phyloP scores from a whole-genome alignment of 2,329 filamentous ascomycete species.

The Cercospora zeina region DNA sequence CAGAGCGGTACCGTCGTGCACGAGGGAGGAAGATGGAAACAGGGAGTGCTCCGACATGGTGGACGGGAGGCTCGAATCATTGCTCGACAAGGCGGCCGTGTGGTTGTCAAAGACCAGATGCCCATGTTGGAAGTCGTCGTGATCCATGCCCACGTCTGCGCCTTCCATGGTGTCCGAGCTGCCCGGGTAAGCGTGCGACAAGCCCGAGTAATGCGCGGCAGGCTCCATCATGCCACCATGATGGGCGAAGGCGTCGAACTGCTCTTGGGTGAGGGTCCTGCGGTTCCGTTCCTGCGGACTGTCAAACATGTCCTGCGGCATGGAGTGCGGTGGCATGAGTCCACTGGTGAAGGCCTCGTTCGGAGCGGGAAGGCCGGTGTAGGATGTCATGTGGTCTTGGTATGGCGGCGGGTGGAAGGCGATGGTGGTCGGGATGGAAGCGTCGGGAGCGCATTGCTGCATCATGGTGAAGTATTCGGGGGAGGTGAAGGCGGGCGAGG shows the following conservation, averaged over 20 bases:
- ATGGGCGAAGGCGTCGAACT: slow-evolving; percentile 41
- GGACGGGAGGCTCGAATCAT: slow-evolving; percentile 36
- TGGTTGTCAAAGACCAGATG: slow-evolving; percentile 27
- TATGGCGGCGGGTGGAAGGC: slow-evolving; percentile 17
- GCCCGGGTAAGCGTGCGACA: slow-evolving; percentile 26
- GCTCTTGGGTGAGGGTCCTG: slow-evolving; percentile 42
- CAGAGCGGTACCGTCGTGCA: slow-evolving; percentile 30
- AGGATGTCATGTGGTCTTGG: slow-evolving; percentile 20
- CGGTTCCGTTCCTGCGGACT: slow-evolving; percentile 41
- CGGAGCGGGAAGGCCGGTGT: not conserved
- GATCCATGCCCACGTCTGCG: slow-evolving; percentile 30
- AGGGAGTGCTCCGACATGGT: slow-evolving; percentile 33
- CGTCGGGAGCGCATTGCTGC: slow-evolving; percentile 31
- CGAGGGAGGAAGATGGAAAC: slow-evolving; percentile 32
- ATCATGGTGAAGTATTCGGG: slow-evolving; percentile 39
- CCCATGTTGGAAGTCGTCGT: slow-evolving; percentile 28
- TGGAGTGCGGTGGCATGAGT: slow-evolving; percentile 18
- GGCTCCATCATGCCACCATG: slow-evolving; percentile 27
- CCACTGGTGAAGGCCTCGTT: slow-evolving; percentile 21
- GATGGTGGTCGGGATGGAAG: slow-evolving; percentile 22
- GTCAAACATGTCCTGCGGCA: slow-evolving; percentile 34
- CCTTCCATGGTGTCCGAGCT: slow-evolving; percentile 28
- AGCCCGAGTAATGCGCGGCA: slow-evolving; percentile 22
- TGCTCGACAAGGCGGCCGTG: slow-evolving; percentile 32
- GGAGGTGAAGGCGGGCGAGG: slow-evolving; percentile 37